Evolutionary conservation across 768 basidiomycete species (phyloP).

Genomic region (Hemileccinum impolitum): DNA sequence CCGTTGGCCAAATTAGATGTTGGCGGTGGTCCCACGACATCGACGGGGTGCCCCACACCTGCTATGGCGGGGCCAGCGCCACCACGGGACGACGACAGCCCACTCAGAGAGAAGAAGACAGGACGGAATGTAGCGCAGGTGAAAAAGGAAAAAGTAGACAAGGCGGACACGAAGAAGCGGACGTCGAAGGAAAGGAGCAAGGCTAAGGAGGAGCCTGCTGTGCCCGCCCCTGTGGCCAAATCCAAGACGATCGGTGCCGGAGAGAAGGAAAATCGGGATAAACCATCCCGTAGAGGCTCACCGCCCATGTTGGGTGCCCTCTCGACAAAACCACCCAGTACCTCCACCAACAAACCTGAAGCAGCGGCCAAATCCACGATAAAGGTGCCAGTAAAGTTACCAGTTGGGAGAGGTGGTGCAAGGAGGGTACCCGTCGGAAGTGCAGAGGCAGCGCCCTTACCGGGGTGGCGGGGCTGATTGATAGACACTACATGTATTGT

Average conservation of each 20-base stretch:
- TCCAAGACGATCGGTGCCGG: slow-evolving; percentile 28
- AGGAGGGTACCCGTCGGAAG: slow-evolving; percentile 67
- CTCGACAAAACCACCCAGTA: slow-evolving; percentile 17
- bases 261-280: slow-evolving; percentile 36
- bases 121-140: slow-evolving; percentile 27
- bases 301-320: slow-evolving; percentile 17
- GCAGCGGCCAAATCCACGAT: slow-evolving; percentile 4
- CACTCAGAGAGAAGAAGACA: slow-evolving; percentile 49
- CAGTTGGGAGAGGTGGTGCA: slow-evolving; percentile 46
- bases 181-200: slow-evolving; percentile 42
- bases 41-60: slow-evolving; percentile 23
- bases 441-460: slow-evolving; percentile 53
- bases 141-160: slow-evolving; percentile 11
- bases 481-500: slow-evolving; percentile 11
- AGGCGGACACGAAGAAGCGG: slow-evolving; percentile 24
- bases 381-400: slow-evolving; percentile 30
- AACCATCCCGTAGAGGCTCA: slow-evolving; percentile 31
- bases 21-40: slow-evolving; percentile 21
- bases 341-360: slow-evolving; percentile 13
- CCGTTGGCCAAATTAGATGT: not conserved
- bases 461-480: slow-evolving; percentile 50
- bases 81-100: slow-evolving; percentile 48
- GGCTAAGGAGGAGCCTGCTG: slow-evolving; percentile 24
- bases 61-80: slow-evolving; percentile 2
- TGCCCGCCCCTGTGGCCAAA: slow-evolving; percentile 20